Evolutionary conservation across 805 yeast species (phyloP), one percentile per base, ranked within the genome.

Genomic region (Candida takata): DNA sequence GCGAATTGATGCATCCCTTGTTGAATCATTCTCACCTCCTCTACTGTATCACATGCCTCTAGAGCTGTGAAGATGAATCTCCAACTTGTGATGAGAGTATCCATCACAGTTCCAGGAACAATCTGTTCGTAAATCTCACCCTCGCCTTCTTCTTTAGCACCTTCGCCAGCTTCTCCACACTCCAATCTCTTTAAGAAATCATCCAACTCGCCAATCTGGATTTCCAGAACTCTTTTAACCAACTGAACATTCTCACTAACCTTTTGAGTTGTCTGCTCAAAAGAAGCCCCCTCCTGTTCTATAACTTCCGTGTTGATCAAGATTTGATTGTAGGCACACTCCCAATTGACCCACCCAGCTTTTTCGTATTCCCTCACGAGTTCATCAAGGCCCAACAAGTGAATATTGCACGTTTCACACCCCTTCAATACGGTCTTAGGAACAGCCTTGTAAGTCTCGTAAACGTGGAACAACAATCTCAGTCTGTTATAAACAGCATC

Each of bases 401-500:
- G 11, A 3, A 50, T 33, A 16, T 10, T n/a, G 27, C 49, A 48
- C 4, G 34, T 47, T 5, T 47, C 58, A 41, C 67, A 59, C 19
- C 52, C 56, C 3, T 44, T 54, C 33, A 69, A 45, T 9, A 53
- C 59, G 11, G 36, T 34, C 9, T 20, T n/a, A 10, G 63, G 48
- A 10, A 75, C 78, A 8, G 64, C 61, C 34, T 69, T 69, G 33
- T 62, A 55, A 41, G 68, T 73, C 33, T 69, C 71, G 43, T 77
- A 76, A 1, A 80, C 80, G 39, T 72, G 76, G 42, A 70, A 77
- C 16, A 77, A 54, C 42, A 81, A 60, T 38, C 90, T 53, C 14
- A 75, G 65, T 3, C 74, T 59, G 54, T 81, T 82, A 52, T 79
- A 81, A 41, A 68, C 60, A 12, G 74, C 62, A 50, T 80, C 85